These are phyloP conservation scores for Populus hybrid DNA, from an alignment of 441 rosid genomes.

Conservation along the genomic window DNA sequence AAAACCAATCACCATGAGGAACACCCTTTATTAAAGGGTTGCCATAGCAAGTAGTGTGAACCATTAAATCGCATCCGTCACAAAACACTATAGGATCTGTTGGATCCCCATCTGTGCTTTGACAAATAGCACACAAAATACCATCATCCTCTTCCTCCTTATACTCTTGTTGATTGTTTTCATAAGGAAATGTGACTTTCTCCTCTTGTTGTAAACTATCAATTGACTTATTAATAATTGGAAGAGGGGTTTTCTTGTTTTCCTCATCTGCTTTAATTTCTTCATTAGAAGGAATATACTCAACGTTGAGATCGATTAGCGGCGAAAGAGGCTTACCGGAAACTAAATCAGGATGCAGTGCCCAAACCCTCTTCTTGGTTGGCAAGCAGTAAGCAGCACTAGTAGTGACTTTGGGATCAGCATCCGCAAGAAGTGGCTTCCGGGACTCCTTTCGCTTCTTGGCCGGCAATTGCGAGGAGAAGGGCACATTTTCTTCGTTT, in stretches of 20 bases:
- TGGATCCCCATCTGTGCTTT: slow-evolving; percentile 89
- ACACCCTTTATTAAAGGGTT: slow-evolving; percentile 58
- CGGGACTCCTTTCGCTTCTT: slow-evolving; percentile 78
- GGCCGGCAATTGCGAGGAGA: slow-evolving; percentile 47
- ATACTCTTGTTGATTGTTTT: background rate
- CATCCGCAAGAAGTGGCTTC: slow-evolving; percentile 11
- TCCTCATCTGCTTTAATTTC: slow-evolving; percentile 7
- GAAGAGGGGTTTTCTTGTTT: slow-evolving; percentile 16
- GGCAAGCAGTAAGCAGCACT: slow-evolving; percentile 45
- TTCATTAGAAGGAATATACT: slow-evolving; percentile 42
- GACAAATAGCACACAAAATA: slow-evolving; percentile 70
- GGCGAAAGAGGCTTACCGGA: slow-evolving; percentile 41
- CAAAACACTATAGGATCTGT: slow-evolving; percentile 87
- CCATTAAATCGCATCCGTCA: slow-evolving; percentile 94
- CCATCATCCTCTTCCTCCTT: slow-evolving; percentile 58
- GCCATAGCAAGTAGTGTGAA: slow-evolving; percentile 82
- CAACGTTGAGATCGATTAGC: slow-evolving; percentile 59
- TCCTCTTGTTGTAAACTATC: background rate
- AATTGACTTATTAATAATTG: background rate
- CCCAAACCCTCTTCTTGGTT: slow-evolving; percentile 78
- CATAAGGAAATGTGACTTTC: background rate
- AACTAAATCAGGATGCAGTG: slow-evolving; percentile 48
- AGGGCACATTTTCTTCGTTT: slow-evolving; percentile 12
- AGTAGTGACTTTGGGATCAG: slow-evolving; percentile 2
- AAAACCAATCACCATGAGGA: slow-evolving; percentile 94